phyloP scores from a whole-genome alignment of 2,329 filamentous ascomycete genomes.

The Aspergillus caelatus region DNA sequence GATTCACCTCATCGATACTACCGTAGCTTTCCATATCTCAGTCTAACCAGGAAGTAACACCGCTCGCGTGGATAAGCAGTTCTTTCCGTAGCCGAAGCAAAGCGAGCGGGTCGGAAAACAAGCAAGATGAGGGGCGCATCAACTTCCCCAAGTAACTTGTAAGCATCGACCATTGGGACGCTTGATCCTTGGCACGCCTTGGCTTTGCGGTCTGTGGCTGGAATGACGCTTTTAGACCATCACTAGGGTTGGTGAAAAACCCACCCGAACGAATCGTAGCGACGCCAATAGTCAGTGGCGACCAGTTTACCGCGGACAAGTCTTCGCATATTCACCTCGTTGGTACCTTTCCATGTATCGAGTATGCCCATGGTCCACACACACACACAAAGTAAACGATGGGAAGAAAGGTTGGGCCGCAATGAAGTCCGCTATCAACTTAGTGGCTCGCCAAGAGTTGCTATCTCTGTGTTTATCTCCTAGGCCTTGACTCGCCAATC shows the following conservation, averaged over 20 bases:
- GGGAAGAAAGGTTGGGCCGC: neutral
- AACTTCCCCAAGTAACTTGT: neutral
- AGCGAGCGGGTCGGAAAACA: slow-evolving; percentile 5
- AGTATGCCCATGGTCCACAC: too few relatives aligned
- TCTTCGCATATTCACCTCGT: neutral
- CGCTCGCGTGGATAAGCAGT: neutral
- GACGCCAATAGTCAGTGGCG: neutral
- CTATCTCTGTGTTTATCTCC: neutral
- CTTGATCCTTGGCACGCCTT: slow-evolving; percentile 8
- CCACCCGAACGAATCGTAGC: neutral
- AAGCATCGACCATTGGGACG: slow-evolving; percentile 1
- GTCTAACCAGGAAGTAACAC: neutral
- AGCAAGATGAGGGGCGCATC: neutral
- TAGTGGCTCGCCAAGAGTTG: neutral
- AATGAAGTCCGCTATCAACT: too few relatives aligned
- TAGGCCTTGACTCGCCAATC: neutral
- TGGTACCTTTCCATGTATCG: neutral
- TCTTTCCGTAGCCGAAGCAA: slow-evolving; percentile 9
- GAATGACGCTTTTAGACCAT: neutral
- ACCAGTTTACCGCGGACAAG: neutral
- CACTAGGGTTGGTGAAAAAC: too few relatives aligned
- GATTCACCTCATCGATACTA: slow-evolving; percentile 1
- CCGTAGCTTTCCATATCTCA: neutral
- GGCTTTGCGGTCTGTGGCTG: slow-evolving; percentile 6
- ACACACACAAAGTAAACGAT: too few relatives aligned